phyloP scores from a whole-genome alignment of 2,329 filamentous ascomycete species.

The Fusarium clavum region DNA sequence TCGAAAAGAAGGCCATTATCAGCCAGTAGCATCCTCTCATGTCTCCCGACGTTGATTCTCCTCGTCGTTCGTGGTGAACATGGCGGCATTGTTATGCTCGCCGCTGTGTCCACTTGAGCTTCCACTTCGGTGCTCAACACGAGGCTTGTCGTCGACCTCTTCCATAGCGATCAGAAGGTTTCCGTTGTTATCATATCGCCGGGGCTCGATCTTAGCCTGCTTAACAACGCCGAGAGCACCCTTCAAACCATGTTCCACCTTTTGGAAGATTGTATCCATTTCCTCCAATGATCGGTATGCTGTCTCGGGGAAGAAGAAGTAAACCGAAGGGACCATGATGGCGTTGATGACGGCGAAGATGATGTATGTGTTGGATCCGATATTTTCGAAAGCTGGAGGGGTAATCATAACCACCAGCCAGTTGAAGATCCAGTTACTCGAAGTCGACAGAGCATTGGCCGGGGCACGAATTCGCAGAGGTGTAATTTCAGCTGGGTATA shows the following conservation, averaged over 20 bases:
- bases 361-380: conserved; percentile 70
- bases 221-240: conserved; percentile 53
- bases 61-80: conserved; percentile 51
- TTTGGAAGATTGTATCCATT: conserved; percentile 73
- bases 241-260: conserved; percentile 57
- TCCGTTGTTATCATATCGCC: conserved; percentile 69
- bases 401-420: conserved; percentile 73
- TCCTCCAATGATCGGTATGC: conserved; percentile 73
- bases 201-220: conserved; percentile 60
- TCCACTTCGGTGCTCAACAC: conserved; percentile 46
- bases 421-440: conserved; percentile 72
- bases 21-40: neutral
- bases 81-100: conserved; percentile 34
- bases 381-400: conserved; percentile 67
- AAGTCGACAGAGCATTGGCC: conserved; percentile 67
- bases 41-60: conserved; percentile 48
- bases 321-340: conserved; percentile 67
- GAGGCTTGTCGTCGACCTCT: conserved; percentile 54
- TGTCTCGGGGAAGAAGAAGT: conserved; percentile 74
- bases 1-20: neutral
- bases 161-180: conserved; percentile 64
- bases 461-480: conserved; percentile 74
- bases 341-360: conserved; percentile 75
- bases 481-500: conserved; percentile 75
- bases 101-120: conserved; percentile 45